Evolutionary conservation across 352 stramenopile genomes (phyloP), one percentile per base, ranked within the genome.

Genomic region (Plasmopara muralis): DNA sequence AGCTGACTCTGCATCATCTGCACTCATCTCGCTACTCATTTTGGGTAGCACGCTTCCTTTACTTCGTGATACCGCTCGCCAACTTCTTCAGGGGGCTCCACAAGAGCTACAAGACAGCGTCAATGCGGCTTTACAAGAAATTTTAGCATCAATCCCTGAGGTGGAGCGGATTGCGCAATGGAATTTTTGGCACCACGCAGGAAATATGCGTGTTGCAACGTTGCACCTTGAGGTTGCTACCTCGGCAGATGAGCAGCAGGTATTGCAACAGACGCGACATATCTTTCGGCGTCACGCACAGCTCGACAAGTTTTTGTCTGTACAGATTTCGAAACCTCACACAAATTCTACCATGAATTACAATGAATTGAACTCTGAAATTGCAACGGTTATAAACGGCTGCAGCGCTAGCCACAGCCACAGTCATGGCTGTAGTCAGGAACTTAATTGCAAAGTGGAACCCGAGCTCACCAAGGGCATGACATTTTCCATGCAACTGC

Each of bases 21-120:
- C 78, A n/a, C 60, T 93, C 34, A 93, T 95, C 45, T 81, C 83
- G 18, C 45, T 95, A 46, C 56, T 95, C 31, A 92, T 95, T 57
- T 67, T 94, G 44, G 78, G 72, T n/a, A 90, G 78, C 35, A 93
- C 83, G 5, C 48, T 91, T 42, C 80, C 83, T 54, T 64, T 93
- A 38, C 51, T 93, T 6, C 83, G 78, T 37, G 77, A 87, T 37
- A 93, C 81, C 20, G 52, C 86, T 34, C 55, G 76, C 18, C 79
- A 93, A 55, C 45, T 93, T 9, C 41, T 93, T 18, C 80, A 91
- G 56, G 74, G 80, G 0, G 74, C 86, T 7, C 77, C 77, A 9
- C 62, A 73, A 37, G 77, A 86, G 7, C 50, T 83, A 47, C 67
- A 86, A 53, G 38, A 25, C 4, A 65, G 70, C 8, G 55, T 91